Percentiles rank a stretch among this genome's conserved stretches.
Conservation (phyloP, 768 basidiomycete genomes). For the Podaxis sp. region DNA sequence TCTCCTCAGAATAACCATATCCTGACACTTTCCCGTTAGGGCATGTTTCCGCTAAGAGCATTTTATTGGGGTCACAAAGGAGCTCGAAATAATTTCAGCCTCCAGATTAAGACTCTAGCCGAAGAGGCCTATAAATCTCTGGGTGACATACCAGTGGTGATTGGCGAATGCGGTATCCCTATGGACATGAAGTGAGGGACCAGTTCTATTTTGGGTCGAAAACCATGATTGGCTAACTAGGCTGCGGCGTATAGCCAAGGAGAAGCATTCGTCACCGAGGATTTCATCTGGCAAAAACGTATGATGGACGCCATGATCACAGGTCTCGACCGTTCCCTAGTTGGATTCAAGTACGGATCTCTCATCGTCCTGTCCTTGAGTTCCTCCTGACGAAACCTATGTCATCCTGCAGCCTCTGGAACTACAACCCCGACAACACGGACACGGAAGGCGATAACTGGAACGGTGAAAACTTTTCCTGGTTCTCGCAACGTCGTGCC, state of each 20-base stretch:
- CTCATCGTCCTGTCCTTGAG: not conserved
- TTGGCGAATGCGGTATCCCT: slow-evolving; percentile 93
- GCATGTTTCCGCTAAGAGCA: slow-evolving; percentile 76
- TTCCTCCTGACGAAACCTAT: not conserved
- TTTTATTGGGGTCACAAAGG: slow-evolving; percentile 89
- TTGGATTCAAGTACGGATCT: slow-evolving; percentile 80
- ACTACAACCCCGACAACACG: slow-evolving; percentile 86
- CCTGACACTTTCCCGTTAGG: slow-evolving; percentile 41
- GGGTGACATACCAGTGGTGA: slow-evolving; percentile 79
- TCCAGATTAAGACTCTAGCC: slow-evolving; percentile 81
- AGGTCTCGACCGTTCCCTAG: slow-evolving; percentile 70
- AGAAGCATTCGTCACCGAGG: slow-evolving; percentile 67
- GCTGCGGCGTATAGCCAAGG: slow-evolving; percentile 44
- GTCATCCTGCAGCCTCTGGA: slow-evolving; percentile 69
- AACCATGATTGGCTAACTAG: not conserved
- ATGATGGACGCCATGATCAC: slow-evolving; percentile 97
- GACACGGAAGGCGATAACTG: slow-evolving; percentile 82
- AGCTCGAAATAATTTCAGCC: slow-evolving; percentile 74
- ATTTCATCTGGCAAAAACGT: slow-evolving; percentile 78
- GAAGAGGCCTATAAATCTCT: slow-evolving; percentile 64
- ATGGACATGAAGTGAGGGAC: slow-evolving; percentile 89
- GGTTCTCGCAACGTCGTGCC: slow-evolving; percentile 72
- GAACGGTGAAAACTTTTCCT: slow-evolving; percentile 98
- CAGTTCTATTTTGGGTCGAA: not conserved
- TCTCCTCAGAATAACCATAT: no score